phyloP scores from a whole-genome alignment of 345 rosid genomes.

The Noccaea caerulescens region DNA sequence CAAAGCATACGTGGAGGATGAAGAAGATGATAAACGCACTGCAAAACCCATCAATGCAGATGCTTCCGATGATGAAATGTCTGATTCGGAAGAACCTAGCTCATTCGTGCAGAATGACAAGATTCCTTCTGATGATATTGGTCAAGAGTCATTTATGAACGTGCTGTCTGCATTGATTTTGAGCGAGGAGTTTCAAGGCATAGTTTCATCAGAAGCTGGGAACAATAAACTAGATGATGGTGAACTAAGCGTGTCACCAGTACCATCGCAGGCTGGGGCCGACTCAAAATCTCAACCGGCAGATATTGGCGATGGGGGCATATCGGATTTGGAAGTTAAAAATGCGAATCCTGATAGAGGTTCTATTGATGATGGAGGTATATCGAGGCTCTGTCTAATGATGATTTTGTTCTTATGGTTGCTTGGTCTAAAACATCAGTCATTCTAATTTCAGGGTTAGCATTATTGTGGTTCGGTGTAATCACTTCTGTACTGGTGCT shows the following conservation, averaged over 20 bases:
- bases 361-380: constrained; percentile 44
- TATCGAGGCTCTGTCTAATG: constrained; percentile 16
- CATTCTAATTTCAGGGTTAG: constrained; percentile 63
- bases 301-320: constrained; percentile 42
- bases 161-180: constrained; percentile 89
- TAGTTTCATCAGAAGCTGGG: constrained; percentile 88
- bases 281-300: constrained; percentile 46
- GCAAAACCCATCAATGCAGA: constrained; percentile 54
- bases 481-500: constrained; percentile 70
- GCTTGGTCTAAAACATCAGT: constrained; percentile 29
- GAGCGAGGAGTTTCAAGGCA: constrained; percentile 96
- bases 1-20: constrained; percentile 97
- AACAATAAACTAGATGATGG: constrained; percentile 54
- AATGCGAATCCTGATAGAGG: constrained; percentile 29
- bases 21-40: constrained; percentile 73
- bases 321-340: constrained; percentile 28
- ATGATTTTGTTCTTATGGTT: constrained; percentile 19
- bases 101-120: constrained; percentile 42
- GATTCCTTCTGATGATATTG: constrained; percentile 48
- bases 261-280: constrained; percentile 44
- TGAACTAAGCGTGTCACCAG: constrained; percentile 44
- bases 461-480: constrained; percentile 71
- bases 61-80: constrained; percentile 76
- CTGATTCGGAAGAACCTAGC: constrained; percentile 67
- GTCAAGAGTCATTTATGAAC: constrained; percentile 92